A percentile compares a stretch with the other conserved stretches of the same genome.
phyloP scores from a whole-genome alignment of 73 alveolate genomes.

The Diophrys sp. region DNA sequence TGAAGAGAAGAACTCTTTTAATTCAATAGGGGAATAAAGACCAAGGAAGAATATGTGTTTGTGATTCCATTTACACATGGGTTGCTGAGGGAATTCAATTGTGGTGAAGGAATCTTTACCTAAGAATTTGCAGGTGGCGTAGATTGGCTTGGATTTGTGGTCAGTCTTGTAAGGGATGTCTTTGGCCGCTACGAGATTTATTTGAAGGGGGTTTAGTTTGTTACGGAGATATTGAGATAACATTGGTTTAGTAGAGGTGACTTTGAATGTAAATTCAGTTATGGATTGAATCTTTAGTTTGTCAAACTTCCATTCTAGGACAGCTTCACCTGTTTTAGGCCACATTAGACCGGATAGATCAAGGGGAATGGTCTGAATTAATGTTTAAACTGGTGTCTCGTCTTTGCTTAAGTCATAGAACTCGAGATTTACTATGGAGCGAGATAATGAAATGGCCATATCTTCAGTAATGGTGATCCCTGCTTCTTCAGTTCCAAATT shows the following conservation, averaged over 20 bases:
- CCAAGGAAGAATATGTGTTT: constrained; percentile 58
- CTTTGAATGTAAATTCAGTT: constrained; percentile 33
- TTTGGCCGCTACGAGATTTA: constrained; percentile 43
- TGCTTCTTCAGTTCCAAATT: constrained; percentile 31
- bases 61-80: constrained; percentile 46
- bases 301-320: constrained; percentile 36
- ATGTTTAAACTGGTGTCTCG: constrained; percentile 45
- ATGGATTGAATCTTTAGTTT: constrained; percentile 32
- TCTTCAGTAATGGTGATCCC: constrained; percentile 52
- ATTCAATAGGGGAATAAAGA: constrained; percentile 31
- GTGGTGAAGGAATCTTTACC: constrained; percentile 44
- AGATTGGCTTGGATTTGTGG: constrained; percentile 54
- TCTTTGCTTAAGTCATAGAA: constrained; percentile 34
- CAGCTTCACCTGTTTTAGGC: constrained; percentile 10
- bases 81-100: constrained; percentile 36
- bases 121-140: constrained; percentile 33
- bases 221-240: constrained; percentile 42
- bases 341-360: constrained; percentile 40
- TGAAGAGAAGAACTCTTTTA: constrained; percentile 44
- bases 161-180: constrained; percentile 61
- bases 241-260: constrained; percentile 25
- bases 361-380: constrained; percentile 20
- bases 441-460: constrained; percentile 47
- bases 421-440: constrained; percentile 33
- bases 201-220: constrained; percentile 54